Evolutionary conservation across 805 yeast species (phyloP).

Genomic region (Lipomyces yamanashiensis): DNA sequence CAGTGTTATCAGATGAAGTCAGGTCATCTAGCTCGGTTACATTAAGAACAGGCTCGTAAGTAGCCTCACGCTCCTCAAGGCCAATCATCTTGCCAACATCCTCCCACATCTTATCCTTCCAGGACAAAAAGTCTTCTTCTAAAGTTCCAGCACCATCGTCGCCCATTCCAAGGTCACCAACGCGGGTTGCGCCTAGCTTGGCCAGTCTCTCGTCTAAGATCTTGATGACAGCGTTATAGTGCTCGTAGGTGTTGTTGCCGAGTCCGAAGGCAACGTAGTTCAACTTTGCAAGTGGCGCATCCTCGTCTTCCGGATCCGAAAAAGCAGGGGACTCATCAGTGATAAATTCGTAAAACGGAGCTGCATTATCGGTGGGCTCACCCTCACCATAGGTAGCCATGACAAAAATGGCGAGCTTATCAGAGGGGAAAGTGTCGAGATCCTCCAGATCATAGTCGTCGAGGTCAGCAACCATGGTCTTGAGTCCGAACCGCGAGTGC

Average conservation of each 20-base stretch:
- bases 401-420: conserved; percentile 70
- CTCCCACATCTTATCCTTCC: conserved; percentile 84
- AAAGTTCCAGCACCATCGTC: conserved; percentile 94
- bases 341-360: conserved; percentile 72
- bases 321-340: conserved; percentile 58
- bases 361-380: conserved; percentile 96
- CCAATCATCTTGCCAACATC: conserved; percentile 64
- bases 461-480: conserved; percentile 83
- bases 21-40: conserved; percentile 40
- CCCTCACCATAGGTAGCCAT: conserved; percentile 98
- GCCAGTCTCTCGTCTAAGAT: conserved; percentile 55
- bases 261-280: conserved; percentile 83
- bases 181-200: conserved; percentile 69
- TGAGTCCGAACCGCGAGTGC: conserved; percentile 76
- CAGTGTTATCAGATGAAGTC: conserved; percentile 50
- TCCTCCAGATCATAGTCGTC: conserved; percentile 87
- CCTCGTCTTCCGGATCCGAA: conserved; percentile 44
- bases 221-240: conserved; percentile 80
- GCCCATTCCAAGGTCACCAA: conserved; percentile 86
- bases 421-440: conserved; percentile 64
- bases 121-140: conserved; percentile 91
- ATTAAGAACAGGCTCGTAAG: conserved; percentile 70
- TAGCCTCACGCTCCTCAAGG: conserved; percentile 78
- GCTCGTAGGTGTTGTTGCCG: conserved; percentile 94
- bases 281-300: conserved; percentile 55